Percentiles rank a stretch among this genome's conserved stretches.
Conservation (phyloP, 495 filamentous ascomycete genomes). For the Cairneyella variabilis region DNA sequence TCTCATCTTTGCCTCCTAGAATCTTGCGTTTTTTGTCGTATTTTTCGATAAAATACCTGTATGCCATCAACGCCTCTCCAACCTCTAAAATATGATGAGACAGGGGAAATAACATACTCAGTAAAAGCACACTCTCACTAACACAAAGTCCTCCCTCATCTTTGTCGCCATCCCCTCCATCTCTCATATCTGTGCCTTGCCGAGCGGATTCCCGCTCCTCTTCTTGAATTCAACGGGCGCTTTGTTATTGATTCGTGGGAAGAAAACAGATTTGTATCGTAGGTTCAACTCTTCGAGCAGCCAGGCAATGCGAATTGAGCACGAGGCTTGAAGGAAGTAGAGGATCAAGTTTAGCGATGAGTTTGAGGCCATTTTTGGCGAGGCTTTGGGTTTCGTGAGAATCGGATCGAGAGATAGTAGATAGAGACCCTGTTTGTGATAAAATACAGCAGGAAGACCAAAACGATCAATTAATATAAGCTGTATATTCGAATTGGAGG, state of each 20-base stretch:
- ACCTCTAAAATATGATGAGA: not conserved
- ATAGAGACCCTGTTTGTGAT: too few relatives aligned
- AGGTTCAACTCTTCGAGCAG: conserved; percentile 35
- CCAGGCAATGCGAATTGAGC: conserved; percentile 38
- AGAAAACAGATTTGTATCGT: conserved; percentile 29
- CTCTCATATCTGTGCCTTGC: conserved; percentile 34
- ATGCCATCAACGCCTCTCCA: not conserved
- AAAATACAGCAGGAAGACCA: too few relatives aligned
- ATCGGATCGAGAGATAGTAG: too few relatives aligned
- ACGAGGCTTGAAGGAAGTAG: conserved; percentile 39
- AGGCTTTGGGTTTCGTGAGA: too few relatives aligned
- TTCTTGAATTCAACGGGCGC: conserved; percentile 31
- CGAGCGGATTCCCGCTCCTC: conserved; percentile 26
- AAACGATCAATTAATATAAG: too few relatives aligned
- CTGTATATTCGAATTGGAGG: too few relatives aligned
- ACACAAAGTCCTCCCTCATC: conserved; percentile 21
- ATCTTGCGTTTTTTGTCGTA: conserved; percentile 32
- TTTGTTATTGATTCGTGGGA: conserved; percentile 26
- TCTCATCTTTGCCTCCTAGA: conserved; percentile 18
- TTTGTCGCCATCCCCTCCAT: conserved; percentile 24
- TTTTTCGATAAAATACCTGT: conserved; percentile 33
- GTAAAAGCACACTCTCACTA: conserved; percentile 39
- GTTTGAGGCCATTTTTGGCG: not conserved
- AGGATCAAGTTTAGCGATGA: conserved; percentile 33
- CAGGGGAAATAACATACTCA: conserved; percentile 13